Evolutionary conservation across 805 yeast species (phyloP).

Genomic region (Candida morakotiae): DNA sequence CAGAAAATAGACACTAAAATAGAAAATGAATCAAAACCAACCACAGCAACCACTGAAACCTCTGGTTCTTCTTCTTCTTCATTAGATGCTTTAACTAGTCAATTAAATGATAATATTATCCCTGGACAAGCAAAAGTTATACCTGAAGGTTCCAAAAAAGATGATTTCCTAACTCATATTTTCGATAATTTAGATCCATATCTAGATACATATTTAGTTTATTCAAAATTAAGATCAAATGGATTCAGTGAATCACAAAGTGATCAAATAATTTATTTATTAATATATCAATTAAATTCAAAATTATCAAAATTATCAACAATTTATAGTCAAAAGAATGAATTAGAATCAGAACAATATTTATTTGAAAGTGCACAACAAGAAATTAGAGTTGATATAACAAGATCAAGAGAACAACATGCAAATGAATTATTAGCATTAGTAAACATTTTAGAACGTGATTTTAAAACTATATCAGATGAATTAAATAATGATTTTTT

Average conservation of each 20-base stretch:
- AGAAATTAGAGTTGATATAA: conserved; percentile 76
- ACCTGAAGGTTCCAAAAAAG: conserved; percentile 4
- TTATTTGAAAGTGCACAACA: conserved; percentile 89
- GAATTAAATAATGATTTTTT: conserved; percentile 63
- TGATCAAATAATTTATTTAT: conserved; percentile 49
- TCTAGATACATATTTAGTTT: conserved; percentile 49
- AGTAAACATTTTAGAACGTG: conserved; percentile 66
- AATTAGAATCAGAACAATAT: conserved; percentile 82
- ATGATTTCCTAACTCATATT: conserved; percentile 50
- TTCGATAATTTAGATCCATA: conserved; percentile 44
- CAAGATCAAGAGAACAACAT: conserved; percentile 65
- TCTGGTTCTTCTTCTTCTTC: background rate
- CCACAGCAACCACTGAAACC: too few relatives aligned
- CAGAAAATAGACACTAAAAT: background rate
- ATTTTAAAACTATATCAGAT: conserved; percentile 68
- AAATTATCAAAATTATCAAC: conserved; percentile 41
- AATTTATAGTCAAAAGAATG: conserved; percentile 53
- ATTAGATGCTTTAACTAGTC: conserved; percentile 2
- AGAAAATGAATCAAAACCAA: background rate
- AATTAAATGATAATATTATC: background rate
- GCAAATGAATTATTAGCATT: conserved; percentile 63
- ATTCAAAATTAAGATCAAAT: conserved; percentile 44
- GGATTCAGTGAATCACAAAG: conserved; percentile 65
- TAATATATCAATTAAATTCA: conserved; percentile 40
- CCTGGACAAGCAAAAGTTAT: conserved; percentile 3